Evolutionary conservation across 768 basidiomycete genomes (phyloP).

Genomic region (Tylopilus cervinicoccineus): DNA sequence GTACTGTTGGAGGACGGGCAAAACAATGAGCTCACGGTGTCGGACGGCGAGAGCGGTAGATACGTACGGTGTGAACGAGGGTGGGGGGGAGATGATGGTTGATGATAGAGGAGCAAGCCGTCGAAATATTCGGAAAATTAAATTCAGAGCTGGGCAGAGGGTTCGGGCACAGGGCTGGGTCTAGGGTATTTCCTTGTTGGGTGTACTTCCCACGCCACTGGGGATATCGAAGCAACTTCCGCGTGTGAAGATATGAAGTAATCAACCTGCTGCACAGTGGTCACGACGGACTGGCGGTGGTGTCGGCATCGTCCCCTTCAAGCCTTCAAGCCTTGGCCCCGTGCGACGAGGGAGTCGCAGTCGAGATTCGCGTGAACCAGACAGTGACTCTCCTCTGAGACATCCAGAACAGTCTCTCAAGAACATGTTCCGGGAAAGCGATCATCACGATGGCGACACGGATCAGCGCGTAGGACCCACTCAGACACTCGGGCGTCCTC

Average conservation of each 20-base stretch:
- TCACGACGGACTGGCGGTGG: too few species aligned
- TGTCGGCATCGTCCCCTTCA: conserved; percentile 18
- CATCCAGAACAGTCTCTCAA: too few species aligned
- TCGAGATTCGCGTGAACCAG: conserved; percentile 18
- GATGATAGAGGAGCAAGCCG: conserved; percentile 41
- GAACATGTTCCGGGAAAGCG: too few species aligned
- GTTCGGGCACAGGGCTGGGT: conserved; percentile 50
- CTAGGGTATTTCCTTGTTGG: conserved; percentile 28
- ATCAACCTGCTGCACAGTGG: too few species aligned
- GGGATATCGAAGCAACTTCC: conserved; percentile 3
- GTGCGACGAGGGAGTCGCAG: conserved; percentile 17
- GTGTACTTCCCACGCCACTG: conserved; percentile 23
- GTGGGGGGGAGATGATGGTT: conserved; percentile 43
- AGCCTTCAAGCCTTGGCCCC: conserved; percentile 9
- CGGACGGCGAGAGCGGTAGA: conserved; percentile 25
- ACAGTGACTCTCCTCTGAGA: too few species aligned
- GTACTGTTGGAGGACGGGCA: conserved; percentile 12
- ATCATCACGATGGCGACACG: too few species aligned
- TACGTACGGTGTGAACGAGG: conserved; percentile 42
- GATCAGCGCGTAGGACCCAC: too few species aligned
- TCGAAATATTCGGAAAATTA: conserved; percentile 54
- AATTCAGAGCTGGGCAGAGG: conserved; percentile 73
- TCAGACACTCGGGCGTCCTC: too few species aligned
- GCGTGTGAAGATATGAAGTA: conserved; percentile 10
- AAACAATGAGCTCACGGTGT: conserved; percentile 34